Base-by-base conservation (phyloP, 1,284 basidiomycete genomes). In the Rhodotorula sp. region DNA sequence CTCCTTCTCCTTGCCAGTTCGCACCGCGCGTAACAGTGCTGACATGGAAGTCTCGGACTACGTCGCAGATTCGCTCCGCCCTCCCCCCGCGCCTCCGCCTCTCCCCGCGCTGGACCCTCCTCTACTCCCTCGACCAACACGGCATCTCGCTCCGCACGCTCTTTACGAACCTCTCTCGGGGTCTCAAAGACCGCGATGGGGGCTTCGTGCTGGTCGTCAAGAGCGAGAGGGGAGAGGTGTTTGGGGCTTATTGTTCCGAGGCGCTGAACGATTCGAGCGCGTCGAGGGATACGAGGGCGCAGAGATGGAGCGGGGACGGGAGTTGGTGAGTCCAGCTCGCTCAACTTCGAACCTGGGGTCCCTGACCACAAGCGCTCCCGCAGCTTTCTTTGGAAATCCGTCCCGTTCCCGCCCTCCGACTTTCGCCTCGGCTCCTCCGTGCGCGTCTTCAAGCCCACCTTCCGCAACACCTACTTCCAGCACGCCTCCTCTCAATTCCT, bases 101-200 rank as follows among this genome's bases (percentile, higher is more conserved):
- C 8, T 85, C 90, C 0, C 84, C 85, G 10, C 82, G 84, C n/a
- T 98, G 95, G 95, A 86, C 86, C 1, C 83, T 98, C 5, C 81
- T 97, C 2, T 98, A 97, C 81, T 94, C 92, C 17, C 83, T 96
- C 24, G 95, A 99, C 77, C 94, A 97, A 79, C 91, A 98, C 74
- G 95, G 95, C 0, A 93, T 94, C 57, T 94, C 92, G 15, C 83
- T 98, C 17, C 87, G 89, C 51, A 97, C 95, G 0, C 84, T 98
- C 1, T 95, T 94, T 78, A 77, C 86, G 2, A 84, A 85, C 4
- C 89, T 89, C 68, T 46, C 66, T 70, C 68, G 69, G 29, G 77
- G 79, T 66, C 20, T 79, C 71, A 20, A 72, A 71, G 32, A 76
- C 71, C 32, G 71, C 59, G 62, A 77, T 63, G 55, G 75, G 65